Conservation (phyloP, 2,329 filamentous ascomycete species). For the Pezicula rhizophila region DNA sequence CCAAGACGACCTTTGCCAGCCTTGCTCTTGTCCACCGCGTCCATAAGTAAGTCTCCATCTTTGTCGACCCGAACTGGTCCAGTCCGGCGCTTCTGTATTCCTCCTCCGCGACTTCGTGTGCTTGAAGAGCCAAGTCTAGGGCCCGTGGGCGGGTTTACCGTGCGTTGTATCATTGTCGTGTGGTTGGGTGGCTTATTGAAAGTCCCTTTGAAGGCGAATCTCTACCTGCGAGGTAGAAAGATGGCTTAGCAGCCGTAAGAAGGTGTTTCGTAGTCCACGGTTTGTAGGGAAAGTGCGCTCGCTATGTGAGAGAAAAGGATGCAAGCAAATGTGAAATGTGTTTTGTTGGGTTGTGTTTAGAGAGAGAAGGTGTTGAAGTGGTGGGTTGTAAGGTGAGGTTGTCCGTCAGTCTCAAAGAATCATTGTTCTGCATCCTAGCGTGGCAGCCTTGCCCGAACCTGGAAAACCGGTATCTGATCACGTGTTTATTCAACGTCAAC, state of each 20-base stretch:
- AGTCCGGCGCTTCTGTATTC: constrained; percentile 43
- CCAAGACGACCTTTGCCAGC: constrained; percentile 21
- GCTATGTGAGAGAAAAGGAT: too few species aligned
- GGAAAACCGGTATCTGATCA: too few species aligned
- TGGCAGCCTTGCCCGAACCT: too few species aligned
- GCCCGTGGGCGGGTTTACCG: constrained; percentile 19
- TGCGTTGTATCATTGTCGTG: constrained; percentile 11
- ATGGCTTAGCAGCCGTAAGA: neutral
- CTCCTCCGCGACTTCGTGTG: constrained; percentile 33
- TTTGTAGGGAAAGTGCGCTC: too few species aligned
- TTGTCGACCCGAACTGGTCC: constrained; percentile 41
- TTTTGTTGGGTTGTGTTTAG: too few species aligned
- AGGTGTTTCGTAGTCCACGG: too few species aligned
- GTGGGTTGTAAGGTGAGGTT: too few species aligned
- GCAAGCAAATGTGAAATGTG: too few species aligned
- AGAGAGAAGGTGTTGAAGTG: too few species aligned
- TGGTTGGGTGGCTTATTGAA: neutral
- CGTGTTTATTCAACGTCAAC: too few species aligned
- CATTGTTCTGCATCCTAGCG: too few species aligned
- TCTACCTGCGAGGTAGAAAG: neutral
- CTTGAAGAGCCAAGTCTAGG: constrained; percentile 19
- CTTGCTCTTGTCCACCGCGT: constrained; percentile 28
- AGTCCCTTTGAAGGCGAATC: neutral
- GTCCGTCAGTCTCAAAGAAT: too few species aligned
- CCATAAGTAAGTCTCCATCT: constrained; percentile 59